Base-by-base conservation (phyloP, 352 stramenopile genomes). In the Phytophthora podocarpi region DNA sequence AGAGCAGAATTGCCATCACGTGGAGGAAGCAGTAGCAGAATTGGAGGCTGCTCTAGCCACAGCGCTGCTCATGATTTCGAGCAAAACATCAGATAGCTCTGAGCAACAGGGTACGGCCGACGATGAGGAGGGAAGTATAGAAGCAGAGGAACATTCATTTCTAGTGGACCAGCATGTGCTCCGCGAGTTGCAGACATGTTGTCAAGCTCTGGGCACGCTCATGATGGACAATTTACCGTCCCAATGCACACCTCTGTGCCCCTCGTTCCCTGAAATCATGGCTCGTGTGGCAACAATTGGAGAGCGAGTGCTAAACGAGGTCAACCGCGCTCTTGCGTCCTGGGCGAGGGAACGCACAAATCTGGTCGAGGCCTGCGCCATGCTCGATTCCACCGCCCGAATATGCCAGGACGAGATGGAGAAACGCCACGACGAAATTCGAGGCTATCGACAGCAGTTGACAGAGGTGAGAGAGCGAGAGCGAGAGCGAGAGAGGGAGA, bases 271-370 rank as follows among this genome's bases (percentile, higher is more conserved):
- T 20, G 30, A 64, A 5, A 46, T 72, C 4, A 9, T 60, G n/a
- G 7, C 32, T 41, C 46, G 27, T n/a, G 41, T 72, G 21, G 28
- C 10, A 35, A 46, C 31, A 43, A 37, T 76, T 12, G 39, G 55
- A 23, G 42, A 64, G 7, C 2, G 59, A 23, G 28, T 72, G 0
- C 16, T 64, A 7, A 37, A 15, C 0, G 46, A 75, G 23, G 21
- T 78, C 1, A 50, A 59, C 13, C 39, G 15, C 6, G 32, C 59
- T 7, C 28, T 65, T n/a, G 53, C 42, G 7, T 85, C 78, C 1
- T 87, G 78, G 75, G 15, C 43, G n/a, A 58, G 67, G 1, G 75
- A 87, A 23, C 70, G 70, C 4, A 30, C 39, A 5, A 73, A 83
- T 30, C 34, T 85, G 12, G 23, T 72, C 0, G 55, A 54, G 3